Evolutionary conservation across 257 asterid genomes (phyloP), one percentile per base, ranked within the genome.

Genomic region (Forsythia suspensa): DNA sequence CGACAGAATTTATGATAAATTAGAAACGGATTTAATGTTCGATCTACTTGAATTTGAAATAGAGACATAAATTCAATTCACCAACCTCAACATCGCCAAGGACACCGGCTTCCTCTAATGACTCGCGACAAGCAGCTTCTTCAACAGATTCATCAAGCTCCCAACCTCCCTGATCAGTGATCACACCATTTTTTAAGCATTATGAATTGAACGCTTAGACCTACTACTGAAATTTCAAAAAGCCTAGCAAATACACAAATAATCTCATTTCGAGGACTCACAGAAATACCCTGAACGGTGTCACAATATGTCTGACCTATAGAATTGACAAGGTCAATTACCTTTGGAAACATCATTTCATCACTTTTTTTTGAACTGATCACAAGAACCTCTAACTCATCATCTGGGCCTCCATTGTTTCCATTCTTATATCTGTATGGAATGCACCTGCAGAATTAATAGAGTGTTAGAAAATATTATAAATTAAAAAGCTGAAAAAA

Each of bases 31-130:
- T 29, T 29, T 29, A 29, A 29, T 1, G 34, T 29, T 29, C 34
- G 34, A 29, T 29, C 34, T 29, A 29, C 34, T 29, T 29, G 34
- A 29, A 29, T 1, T 29, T 44, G 15, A 75, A 20, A 20, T 44
- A 16, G 41, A 15, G 37, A 29, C 15, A 43, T 41, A 18, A 20
- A 57, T 18, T 57, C 10, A 3, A 59, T 59, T 59, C 24, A 34
- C 79, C 34, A 46, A 90, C 97, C 94, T 91, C 90, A 24, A 92
- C 84, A 72, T 83, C 84, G 34, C 97, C 97, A 57, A 91, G 79
- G 75, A 92, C 97, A 10, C 97, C 97, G 74, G 97, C 97, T 82
- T 92, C 97, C 85, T 92, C 97, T 0, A 89, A 80, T 0, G 97
- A 83, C 80, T 92, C 97, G 2, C 97, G 96, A 76, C 86, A 85